Conservation (phyloP, 2,329 filamentous ascomycete species). For the Parastagonospora nodorum region DNA sequence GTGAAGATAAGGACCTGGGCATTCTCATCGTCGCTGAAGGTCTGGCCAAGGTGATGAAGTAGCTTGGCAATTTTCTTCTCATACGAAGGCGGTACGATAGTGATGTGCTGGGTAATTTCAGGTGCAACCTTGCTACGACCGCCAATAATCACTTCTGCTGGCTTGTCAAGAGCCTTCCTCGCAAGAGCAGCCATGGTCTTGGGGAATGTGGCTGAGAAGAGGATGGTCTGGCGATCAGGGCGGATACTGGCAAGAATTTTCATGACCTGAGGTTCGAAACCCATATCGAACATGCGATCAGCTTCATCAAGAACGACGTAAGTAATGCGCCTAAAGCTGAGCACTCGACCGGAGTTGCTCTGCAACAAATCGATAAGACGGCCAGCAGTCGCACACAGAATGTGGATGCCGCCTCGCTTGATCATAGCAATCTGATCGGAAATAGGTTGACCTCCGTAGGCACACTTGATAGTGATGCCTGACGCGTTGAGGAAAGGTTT, state of each 20-base stretch:
- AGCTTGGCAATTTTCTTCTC: slow-evolving; percentile 87
- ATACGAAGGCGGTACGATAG: slow-evolving; percentile 58
- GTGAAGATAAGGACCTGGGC: slow-evolving; percentile 89
- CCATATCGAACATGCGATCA: slow-evolving; percentile 99
- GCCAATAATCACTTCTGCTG: slow-evolving; percentile 90
- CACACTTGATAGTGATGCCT: slow-evolving; percentile 83
- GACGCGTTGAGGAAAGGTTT: slow-evolving; percentile 91
- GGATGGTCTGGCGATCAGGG: slow-evolving; percentile 88
- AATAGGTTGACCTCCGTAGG: slow-evolving; percentile 93
- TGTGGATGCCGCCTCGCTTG: slow-evolving; percentile 91
- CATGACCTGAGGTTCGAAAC: slow-evolving; percentile 97
- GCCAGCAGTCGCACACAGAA: slow-evolving; percentile 86
- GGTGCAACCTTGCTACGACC: slow-evolving; percentile 73
- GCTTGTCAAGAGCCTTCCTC: slow-evolving; percentile 82
- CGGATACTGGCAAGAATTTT: slow-evolving; percentile 93
- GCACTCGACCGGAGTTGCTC: slow-evolving; percentile 91
- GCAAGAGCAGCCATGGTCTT: slow-evolving; percentile 89
- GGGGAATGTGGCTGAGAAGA: slow-evolving; percentile 97
- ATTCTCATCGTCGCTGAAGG: slow-evolving; percentile 87
- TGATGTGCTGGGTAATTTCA: slow-evolving; percentile 88
- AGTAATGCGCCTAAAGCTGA: slow-evolving; percentile 84
- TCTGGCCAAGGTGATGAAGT: slow-evolving; percentile 82
- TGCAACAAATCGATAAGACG: slow-evolving; percentile 94
- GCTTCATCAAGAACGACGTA: slow-evolving; percentile 97
- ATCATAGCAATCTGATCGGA: slow-evolving; percentile 97